These are phyloP conservation scores for Nothophytophthora sp. DNA, from an alignment of 352 stramenopile species.

Conservation along the genomic window DNA sequence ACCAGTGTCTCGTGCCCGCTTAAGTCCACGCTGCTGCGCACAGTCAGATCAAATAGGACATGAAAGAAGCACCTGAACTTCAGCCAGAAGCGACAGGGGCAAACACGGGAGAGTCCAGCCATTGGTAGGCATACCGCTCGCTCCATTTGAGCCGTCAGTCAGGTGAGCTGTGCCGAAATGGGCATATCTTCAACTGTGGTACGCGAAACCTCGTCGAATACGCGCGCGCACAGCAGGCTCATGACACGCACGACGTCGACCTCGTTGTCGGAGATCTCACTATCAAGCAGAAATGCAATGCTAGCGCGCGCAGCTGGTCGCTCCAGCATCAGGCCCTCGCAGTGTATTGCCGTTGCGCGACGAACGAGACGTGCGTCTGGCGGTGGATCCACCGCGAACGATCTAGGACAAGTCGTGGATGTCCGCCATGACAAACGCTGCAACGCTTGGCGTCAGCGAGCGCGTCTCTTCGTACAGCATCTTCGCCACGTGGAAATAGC, in stretches of 20 bases:
- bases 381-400: not conserved
- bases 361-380: not conserved
- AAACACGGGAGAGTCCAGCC: not conserved
- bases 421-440: conserved; percentile 3
- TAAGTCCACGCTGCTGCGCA: not conserved
- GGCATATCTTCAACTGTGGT: not conserved
- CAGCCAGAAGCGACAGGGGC: conserved; percentile 2
- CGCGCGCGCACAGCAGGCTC: not conserved
- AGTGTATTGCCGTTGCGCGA: not conserved
- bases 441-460: not conserved
- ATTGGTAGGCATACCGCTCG: not conserved
- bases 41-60: not conserved
- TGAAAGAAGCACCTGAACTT: conserved; percentile 12
- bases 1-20: not conserved
- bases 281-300: not conserved
- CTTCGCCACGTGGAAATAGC: conserved; percentile 21
- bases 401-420: conserved; percentile 4
- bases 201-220: not conserved
- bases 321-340: not conserved
- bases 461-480: conserved; percentile 12
- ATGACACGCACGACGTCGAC: not conserved
- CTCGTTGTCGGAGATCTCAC: not conserved
- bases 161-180: not conserved
- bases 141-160: not conserved
- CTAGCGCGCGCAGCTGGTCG: not conserved